These are phyloP conservation scores for Coemansia sp. DNA, from an alignment of 192 early-diverging fungal species.

Conservation along the genomic window DNA sequence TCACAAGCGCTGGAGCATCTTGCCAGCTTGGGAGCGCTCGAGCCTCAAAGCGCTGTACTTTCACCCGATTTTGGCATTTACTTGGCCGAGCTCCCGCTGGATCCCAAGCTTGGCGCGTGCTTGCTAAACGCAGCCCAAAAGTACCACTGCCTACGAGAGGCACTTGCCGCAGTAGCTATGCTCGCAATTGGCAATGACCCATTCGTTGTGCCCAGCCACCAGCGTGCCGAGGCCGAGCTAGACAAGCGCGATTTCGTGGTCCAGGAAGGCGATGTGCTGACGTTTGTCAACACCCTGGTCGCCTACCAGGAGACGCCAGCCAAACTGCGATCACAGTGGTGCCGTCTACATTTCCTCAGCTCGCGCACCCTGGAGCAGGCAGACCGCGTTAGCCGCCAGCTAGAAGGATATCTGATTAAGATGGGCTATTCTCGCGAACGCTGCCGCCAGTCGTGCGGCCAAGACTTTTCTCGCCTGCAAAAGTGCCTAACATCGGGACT, in stretches of 20 bases:
- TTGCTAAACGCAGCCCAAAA: constrained; percentile 76
- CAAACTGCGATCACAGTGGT: constrained; percentile 81
- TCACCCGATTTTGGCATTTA: constrained; percentile 83
- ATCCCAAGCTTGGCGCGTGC: constrained; percentile 84
- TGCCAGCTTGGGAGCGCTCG: constrained; percentile 82
- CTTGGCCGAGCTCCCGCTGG: constrained; percentile 94
- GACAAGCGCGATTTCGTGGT: constrained; percentile 91
- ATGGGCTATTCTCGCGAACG: constrained; percentile 74
- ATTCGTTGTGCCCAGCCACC: constrained; percentile 82
- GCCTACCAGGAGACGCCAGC: constrained; percentile 88
- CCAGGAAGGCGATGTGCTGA: constrained; percentile 91
- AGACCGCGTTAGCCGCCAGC: constrained; percentile 85
- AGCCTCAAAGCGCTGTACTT: constrained; percentile 79
- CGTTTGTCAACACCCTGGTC: constrained; percentile 80
- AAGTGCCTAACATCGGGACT: constrained; percentile 89
- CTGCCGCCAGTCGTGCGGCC: constrained; percentile 72
- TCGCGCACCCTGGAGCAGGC: constrained; percentile 86
- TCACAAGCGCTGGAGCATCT: constrained; percentile 85
- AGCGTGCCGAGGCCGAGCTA: constrained; percentile 78
- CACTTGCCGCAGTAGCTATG: constrained; percentile 89
- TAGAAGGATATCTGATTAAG: constrained; percentile 75
- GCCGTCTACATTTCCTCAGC: constrained; percentile 75
- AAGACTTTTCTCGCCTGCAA: constrained; percentile 65
- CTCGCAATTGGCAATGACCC: constrained; percentile 76
- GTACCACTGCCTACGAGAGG: constrained; percentile 84